phyloP scores from a whole-genome alignment of 495 filamentous ascomycete species.

The Penicillium daleae region DNA sequence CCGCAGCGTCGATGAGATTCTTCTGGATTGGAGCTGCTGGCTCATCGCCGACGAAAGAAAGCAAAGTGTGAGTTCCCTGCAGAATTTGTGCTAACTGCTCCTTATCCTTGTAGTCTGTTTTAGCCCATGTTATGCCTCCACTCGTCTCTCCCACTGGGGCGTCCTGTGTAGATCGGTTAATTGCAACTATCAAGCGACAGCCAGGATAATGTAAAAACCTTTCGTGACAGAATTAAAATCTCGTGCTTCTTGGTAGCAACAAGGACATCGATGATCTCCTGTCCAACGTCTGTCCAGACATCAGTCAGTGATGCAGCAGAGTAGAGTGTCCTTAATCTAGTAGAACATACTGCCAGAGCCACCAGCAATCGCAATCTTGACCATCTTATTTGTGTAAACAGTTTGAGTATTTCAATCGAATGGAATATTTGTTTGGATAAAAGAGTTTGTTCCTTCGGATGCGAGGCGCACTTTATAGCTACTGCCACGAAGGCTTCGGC shows the following conservation, averaged over 20 bases:
- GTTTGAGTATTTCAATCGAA: neutral
- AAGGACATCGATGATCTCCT: constrained; percentile 58
- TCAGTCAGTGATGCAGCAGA: constrained; percentile 12
- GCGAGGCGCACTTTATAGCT: neutral
- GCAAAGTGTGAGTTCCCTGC: constrained; percentile 54
- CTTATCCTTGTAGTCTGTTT: constrained; percentile 49
- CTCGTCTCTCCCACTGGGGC: constrained; percentile 11
- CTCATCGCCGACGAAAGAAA: constrained; percentile 56
- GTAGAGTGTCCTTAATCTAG: neutral
- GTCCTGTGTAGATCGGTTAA: constrained; percentile 9
- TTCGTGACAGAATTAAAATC: constrained; percentile 51
- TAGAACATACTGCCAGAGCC: constrained; percentile 51
- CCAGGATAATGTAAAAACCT: constrained; percentile 29
- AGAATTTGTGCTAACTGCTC: constrained; percentile 40
- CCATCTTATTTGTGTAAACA: constrained; percentile 47
- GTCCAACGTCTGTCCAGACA: constrained; percentile 48
- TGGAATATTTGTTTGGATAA: neutral
- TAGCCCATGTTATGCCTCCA: constrained; percentile 38
- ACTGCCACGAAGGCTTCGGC: neutral
- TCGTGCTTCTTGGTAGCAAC: constrained; percentile 55
- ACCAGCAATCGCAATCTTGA: constrained; percentile 59
- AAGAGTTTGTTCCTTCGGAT: neutral
- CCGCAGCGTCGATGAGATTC: constrained; percentile 62
- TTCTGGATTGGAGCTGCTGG: constrained; percentile 42
- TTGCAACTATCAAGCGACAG: neutral